Percentiles rank a stretch among this genome's conserved stretches.
Conservation (phyloP, 768 basidiomycete species). For the Calvatia gigantea region DNA sequence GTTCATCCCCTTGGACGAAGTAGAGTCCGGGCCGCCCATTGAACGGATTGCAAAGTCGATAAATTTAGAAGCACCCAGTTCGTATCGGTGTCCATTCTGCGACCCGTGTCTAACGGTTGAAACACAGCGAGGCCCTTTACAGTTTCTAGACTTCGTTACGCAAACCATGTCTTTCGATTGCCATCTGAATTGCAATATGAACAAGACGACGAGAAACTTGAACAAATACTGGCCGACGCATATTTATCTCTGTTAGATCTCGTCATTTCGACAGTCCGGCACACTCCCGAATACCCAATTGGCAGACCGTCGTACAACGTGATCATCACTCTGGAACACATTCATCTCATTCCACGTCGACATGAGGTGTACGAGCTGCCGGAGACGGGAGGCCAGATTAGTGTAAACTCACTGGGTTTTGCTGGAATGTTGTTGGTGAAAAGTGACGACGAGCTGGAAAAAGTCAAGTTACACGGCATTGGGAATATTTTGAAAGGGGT, state of each 20-base stretch:
- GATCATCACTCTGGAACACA: constrained; percentile 75
- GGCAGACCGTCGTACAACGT: constrained; percentile 81
- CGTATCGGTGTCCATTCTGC: constrained; percentile 8
- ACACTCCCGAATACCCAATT: constrained; percentile 56
- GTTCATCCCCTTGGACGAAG: constrained; percentile 59
- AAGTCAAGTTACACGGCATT: constrained; percentile 61
- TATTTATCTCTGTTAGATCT: constrained; percentile 79
- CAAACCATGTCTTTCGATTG: constrained; percentile 74
- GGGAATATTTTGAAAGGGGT: constrained; percentile 62
- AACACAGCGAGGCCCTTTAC: constrained; percentile 71
- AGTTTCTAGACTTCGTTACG: constrained; percentile 65
- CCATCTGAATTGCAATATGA: constrained; percentile 37
- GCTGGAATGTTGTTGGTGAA: constrained; percentile 88
- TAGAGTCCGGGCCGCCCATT: constrained; percentile 66
- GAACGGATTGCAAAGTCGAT: constrained; percentile 62
- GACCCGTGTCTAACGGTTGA: constrained; percentile 5
- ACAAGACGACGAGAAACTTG: constrained; percentile 43
- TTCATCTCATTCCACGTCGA: constrained; percentile 81
- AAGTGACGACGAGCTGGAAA: constrained; percentile 72
- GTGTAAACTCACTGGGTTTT: constrained; percentile 86
- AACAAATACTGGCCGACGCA: constrained; percentile 47
- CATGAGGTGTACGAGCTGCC: constrained; percentile 53
- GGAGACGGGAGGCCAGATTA: constrained; percentile 54
- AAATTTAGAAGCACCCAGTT: constrained; percentile 58
- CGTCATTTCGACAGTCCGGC: constrained; percentile 67